phyloP scores from a whole-genome alignment of 2,329 filamentous ascomycete genomes.

The Meredithiella fracta region DNA sequence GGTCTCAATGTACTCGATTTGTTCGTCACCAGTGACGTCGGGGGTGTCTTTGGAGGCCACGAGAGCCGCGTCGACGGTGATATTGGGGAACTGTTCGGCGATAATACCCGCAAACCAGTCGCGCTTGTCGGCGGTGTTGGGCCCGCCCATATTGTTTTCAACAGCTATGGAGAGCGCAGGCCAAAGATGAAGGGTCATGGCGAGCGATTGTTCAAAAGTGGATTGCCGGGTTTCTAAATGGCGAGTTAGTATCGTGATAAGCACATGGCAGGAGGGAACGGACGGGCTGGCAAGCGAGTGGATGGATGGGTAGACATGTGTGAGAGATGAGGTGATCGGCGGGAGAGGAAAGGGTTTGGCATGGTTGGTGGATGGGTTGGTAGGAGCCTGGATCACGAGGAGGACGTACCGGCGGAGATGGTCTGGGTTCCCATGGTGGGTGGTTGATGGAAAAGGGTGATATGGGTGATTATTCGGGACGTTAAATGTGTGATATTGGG shows the following conservation, averaged over 20 bases:
- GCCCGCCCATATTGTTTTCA: conserved; percentile 73
- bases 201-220: conserved; percentile 74
- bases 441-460: not conserved
- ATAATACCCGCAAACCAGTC: conserved; percentile 91
- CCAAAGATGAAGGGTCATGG: conserved; percentile 75
- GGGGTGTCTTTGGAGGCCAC: conserved; percentile 18
- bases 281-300: not conserved
- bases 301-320: not conserved
- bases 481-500: not conserved
- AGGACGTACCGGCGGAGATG: not conserved
- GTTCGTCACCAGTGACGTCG: conserved; percentile 20
- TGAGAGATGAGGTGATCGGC: not conserved
- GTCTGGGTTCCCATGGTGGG: not conserved
- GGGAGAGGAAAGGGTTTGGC: not conserved
- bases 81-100: conserved; percentile 60
- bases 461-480: not conserved
- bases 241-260: not conserved
- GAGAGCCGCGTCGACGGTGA: conserved; percentile 27
- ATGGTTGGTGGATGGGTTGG: not conserved
- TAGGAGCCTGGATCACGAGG: not conserved
- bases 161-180: conserved; percentile 74
- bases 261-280: not conserved
- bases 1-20: conserved; percentile 65
- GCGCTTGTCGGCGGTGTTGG: conserved; percentile 68
- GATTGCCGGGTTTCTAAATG: conserved; percentile 36